A percentile compares a stretch with the other conserved stretches of the same genome.
phyloP scores from a whole-genome alignment of 2,329 filamentous ascomycete genomes.

The Monilinia fructigena region DNA sequence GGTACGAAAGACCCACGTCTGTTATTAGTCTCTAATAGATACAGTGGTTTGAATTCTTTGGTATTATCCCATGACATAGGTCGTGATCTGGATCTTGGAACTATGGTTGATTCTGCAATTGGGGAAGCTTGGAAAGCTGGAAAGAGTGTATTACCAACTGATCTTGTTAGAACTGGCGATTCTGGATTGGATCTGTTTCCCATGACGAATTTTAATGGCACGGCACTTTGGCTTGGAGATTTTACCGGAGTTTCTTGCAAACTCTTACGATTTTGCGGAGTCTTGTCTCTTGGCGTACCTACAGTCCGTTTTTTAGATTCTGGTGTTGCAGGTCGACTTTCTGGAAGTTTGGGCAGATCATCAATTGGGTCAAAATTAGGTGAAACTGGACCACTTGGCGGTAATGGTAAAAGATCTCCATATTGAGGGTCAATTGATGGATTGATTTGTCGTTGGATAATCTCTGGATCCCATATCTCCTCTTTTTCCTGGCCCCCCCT shows the following conservation, averaged over 20 bases:
- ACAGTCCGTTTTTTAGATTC: slow-evolving; percentile 33
- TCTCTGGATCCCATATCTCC: slow-evolving; percentile 55
- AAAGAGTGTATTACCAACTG: slow-evolving; percentile 43
- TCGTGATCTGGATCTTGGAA: slow-evolving; percentile 46
- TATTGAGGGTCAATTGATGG: slow-evolving; percentile 66
- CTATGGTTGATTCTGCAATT: slow-evolving; percentile 37
- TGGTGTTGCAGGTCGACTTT: slow-evolving; percentile 52
- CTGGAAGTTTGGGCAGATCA: slow-evolving; percentile 54
- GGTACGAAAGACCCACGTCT: slow-evolving; percentile 30
- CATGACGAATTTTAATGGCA: slow-evolving; percentile 56
- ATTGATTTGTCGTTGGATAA: slow-evolving; percentile 57
- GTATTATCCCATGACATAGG: slow-evolving; percentile 62
- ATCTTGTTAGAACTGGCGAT: slow-evolving; percentile 45
- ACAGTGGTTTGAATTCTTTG: slow-evolving; percentile 76
- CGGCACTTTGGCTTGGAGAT: slow-evolving; percentile 50
- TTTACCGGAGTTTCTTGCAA: slow-evolving; percentile 38
- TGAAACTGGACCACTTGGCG: slow-evolving; percentile 57
- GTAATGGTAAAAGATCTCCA: slow-evolving; percentile 62
- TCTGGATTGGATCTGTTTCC: slow-evolving; percentile 44
- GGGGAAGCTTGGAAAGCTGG: slow-evolving; percentile 39
- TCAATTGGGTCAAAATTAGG: slow-evolving; percentile 43
- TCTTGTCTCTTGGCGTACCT: slow-evolving; percentile 30
- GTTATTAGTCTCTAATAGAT: slow-evolving; percentile 64
- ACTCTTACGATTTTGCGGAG: slow-evolving; percentile 30
- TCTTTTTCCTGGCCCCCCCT: slow-evolving; percentile 23